These are phyloP conservation scores for Pythium angustatum DNA, from an alignment of 352 stramenopile species.

Conservation along the genomic window DNA sequence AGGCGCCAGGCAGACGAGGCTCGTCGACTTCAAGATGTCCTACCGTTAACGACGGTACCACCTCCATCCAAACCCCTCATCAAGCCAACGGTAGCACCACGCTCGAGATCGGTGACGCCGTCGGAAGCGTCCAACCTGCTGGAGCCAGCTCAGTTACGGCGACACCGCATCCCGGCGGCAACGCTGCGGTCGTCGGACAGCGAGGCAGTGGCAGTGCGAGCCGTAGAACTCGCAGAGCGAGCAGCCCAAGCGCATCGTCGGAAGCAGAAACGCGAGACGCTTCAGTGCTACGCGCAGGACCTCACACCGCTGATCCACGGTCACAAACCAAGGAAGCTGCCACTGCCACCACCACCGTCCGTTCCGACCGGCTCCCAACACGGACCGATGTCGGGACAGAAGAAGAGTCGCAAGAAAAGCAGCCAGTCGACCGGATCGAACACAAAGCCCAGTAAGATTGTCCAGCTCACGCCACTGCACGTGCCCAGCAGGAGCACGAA, in stretches of 20 bases:
- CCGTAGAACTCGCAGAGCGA: conserved; percentile 11
- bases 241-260: conserved; percentile 35
- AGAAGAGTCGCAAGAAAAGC: not conserved
- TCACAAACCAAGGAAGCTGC: conserved; percentile 46
- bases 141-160: conserved; percentile 7
- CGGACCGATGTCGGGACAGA: not conserved
- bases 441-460: conserved; percentile 10
- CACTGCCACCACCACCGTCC: conserved; percentile 10
- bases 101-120: not conserved
- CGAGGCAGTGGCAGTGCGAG: conserved; percentile 3
- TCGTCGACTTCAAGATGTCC: not conserved
- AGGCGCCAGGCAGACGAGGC: conserved; percentile 38
- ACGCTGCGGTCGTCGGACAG: not conserved
- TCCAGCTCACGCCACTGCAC: conserved; percentile 7
- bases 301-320: conserved; percentile 58
- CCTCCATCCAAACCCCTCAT: too few species aligned
- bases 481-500: conserved; percentile 19
- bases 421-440: not conserved
- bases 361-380: too few species aligned
- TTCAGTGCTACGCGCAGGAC: conserved; percentile 65
- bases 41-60: too few species aligned
- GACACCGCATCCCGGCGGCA: conserved; percentile 1
- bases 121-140: not conserved
- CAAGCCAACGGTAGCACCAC: not conserved
- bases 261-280: conserved; percentile 34